Conservation (phyloP, 108 stramenopile genomes). For the Nitzschia palea region DNA sequence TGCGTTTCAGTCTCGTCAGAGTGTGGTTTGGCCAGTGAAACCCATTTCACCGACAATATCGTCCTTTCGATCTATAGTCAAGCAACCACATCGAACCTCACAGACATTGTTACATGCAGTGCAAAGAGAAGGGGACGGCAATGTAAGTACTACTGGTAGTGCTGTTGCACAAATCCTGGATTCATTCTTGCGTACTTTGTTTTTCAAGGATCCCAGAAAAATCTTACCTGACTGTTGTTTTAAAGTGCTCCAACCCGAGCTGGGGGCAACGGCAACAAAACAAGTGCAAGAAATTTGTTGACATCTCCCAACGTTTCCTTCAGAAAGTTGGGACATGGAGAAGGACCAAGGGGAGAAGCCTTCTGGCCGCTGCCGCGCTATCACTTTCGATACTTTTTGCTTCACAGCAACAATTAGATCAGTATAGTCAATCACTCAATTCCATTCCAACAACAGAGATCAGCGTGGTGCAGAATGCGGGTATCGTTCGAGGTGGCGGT, state of each 20-base stretch:
- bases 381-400: conserved; percentile 27
- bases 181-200: too few relatives aligned
- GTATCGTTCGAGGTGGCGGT: conserved; percentile 3
- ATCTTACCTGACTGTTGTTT: too few relatives aligned
- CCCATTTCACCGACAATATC: neutral
- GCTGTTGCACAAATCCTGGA: too few relatives aligned
- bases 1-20: neutral
- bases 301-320: conserved; percentile 17
- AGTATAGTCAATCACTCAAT: neutral
- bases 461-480: conserved; percentile 3
- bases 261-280: conserved; percentile 12
- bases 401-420: conserved; percentile 8
- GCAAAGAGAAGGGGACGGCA: too few relatives aligned
- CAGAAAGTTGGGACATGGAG: conserved; percentile 31
- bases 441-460: conserved; percentile 9
- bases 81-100: too few relatives aligned
- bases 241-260: neutral
- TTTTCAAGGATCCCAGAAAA: too few relatives aligned
- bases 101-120: too few relatives aligned
- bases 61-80: neutral
- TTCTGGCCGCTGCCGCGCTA: conserved; percentile 40
- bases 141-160: too few relatives aligned
- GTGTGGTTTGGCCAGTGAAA: neutral
- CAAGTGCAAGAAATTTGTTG: conserved; percentile 17
- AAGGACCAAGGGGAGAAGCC: conserved; percentile 26